Evolutionary conservation across 2,329 filamentous ascomycete genomes (phyloP).

Genomic region (Colletotrichum viniferum): DNA sequence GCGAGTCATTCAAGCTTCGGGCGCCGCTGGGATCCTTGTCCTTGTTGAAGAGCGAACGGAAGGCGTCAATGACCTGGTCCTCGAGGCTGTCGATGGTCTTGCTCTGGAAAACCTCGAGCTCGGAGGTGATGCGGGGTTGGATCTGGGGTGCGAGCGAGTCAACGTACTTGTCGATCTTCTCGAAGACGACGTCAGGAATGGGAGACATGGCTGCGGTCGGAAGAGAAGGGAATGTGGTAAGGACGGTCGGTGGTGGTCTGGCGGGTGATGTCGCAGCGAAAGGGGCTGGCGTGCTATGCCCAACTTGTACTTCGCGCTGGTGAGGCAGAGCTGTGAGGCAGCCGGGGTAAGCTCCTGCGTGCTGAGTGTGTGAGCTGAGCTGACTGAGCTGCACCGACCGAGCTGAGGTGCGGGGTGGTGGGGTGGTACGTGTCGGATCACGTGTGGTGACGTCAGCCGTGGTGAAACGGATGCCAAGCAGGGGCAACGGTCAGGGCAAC

Average conservation of each 20-base stretch:
- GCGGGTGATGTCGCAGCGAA: not conserved
- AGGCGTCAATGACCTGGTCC: constrained; percentile 47
- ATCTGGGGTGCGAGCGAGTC: constrained; percentile 51
- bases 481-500: not conserved
- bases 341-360: not conserved
- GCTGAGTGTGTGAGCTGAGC: not conserved
- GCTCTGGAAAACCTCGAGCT: constrained; percentile 47
- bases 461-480: not conserved
- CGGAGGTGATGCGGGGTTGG: constrained; percentile 47
- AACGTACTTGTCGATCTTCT: constrained; percentile 50
- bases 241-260: not conserved
- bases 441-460: not conserved
- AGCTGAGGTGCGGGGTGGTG: not conserved
- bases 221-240: not conserved
- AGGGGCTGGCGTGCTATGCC: not conserved
- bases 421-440: not conserved
- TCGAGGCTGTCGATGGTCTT: constrained; percentile 52
- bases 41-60: constrained; percentile 47
- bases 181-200: constrained; percentile 47
- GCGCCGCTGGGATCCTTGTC: constrained; percentile 26
- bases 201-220: constrained; percentile 32
- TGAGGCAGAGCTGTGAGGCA: not conserved
- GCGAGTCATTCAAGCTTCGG: constrained; percentile 33
- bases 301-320: not conserved
- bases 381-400: not conserved